phyloP scores from a whole-genome alignment of 805 yeast genomes.

The Dipodascopsis uninucleata region DNA sequence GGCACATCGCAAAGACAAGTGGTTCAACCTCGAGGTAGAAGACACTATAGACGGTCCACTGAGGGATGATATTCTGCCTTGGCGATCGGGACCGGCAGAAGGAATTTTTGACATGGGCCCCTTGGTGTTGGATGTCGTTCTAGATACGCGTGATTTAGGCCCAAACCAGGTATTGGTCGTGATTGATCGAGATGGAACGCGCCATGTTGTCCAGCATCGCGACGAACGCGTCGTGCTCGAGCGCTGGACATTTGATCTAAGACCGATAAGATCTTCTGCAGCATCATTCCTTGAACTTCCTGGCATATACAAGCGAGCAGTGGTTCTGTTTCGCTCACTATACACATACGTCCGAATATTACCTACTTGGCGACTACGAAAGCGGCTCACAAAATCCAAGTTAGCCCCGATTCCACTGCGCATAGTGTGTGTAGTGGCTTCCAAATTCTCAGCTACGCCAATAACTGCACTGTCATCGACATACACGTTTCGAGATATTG shows the following conservation, averaged over 20 bases:
- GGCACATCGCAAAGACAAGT: slow-evolving; percentile 32
- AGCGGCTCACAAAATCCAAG: slow-evolving; percentile 43
- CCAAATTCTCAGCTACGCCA: slow-evolving; percentile 61
- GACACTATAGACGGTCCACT: slow-evolving; percentile 39
- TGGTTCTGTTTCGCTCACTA: slow-evolving; percentile 68
- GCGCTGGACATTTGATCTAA: slow-evolving; percentile 87
- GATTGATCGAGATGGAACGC: slow-evolving; percentile 50
- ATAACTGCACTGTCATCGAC: too few relatives aligned
- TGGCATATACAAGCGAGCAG: slow-evolving; percentile 66
- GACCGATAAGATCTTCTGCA: slow-evolving; percentile 38
- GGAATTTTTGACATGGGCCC: too few relatives aligned
- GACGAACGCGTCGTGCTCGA: slow-evolving; percentile 81
- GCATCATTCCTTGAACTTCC: slow-evolving; percentile 51
- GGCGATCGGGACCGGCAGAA: slow-evolving; percentile 45
- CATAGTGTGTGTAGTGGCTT: slow-evolving; percentile 48
- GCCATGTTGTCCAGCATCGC: slow-evolving; percentile 45
- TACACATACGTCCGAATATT: slow-evolving; percentile 62
- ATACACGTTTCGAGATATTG: slow-evolving; percentile 63
- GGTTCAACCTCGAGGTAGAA: slow-evolving; percentile 43
- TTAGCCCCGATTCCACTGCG: slow-evolving; percentile 41
- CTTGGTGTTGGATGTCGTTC: slow-evolving; percentile 75
- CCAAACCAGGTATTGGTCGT: slow-evolving; percentile 58
- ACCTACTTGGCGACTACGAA: slow-evolving; percentile 64
- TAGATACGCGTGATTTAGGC: slow-evolving; percentile 59
- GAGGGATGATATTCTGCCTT: slow-evolving; percentile 58